These are phyloP conservation scores for Leishmania guyanensis DNA, from an alignment of 208 protist genomes.

Conservation along the genomic window DNA sequence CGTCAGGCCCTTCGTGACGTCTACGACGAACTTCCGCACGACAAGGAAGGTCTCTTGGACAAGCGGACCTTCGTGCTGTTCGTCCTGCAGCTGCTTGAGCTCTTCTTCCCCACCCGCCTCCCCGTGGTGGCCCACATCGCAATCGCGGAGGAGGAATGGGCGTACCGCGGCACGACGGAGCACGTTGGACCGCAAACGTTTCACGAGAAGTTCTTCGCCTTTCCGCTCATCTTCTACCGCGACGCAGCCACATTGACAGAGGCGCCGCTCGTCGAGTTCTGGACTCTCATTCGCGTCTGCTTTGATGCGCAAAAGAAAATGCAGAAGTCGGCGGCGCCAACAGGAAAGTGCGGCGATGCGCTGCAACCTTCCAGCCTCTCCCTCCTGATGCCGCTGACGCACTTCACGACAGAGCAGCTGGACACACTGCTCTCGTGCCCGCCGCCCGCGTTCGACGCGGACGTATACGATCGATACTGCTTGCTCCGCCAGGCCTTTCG, in stretches of 20 bases:
- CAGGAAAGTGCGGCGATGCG: not conserved
- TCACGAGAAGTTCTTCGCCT: slow-evolving; percentile 81
- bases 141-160: slow-evolving; percentile 88
- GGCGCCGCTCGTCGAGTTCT: slow-evolving; percentile 75
- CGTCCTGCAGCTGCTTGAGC: slow-evolving; percentile 70
- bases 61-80: slow-evolving; percentile 77
- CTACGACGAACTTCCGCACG: slow-evolving; percentile 59
- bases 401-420: slow-evolving; percentile 45
- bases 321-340: slow-evolving; percentile 14
- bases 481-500: slow-evolving; percentile 33
- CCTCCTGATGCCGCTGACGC: slow-evolving; percentile 43
- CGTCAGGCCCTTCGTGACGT: slow-evolving; percentile 73
- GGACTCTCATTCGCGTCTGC: slow-evolving; percentile 75
- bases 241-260: slow-evolving; percentile 56
- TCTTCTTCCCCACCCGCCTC: slow-evolving; percentile 82
- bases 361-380: slow-evolving; percentile 15
- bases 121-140: slow-evolving; percentile 42
- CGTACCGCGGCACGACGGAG: slow-evolving; percentile 79
- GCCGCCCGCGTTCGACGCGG: slow-evolving; percentile 23
- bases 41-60: slow-evolving; percentile 54
- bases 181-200: slow-evolving; percentile 74
- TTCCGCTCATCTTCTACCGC: slow-evolving; percentile 83
- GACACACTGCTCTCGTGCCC: slow-evolving; percentile 27
- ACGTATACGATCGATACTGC: slow-evolving; percentile 50
- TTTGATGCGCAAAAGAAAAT: slow-evolving; percentile 43